These are phyloP conservation scores for Russula dissimulans DNA, from an alignment of 768 basidiomycete genomes.

Conservation along the genomic window DNA sequence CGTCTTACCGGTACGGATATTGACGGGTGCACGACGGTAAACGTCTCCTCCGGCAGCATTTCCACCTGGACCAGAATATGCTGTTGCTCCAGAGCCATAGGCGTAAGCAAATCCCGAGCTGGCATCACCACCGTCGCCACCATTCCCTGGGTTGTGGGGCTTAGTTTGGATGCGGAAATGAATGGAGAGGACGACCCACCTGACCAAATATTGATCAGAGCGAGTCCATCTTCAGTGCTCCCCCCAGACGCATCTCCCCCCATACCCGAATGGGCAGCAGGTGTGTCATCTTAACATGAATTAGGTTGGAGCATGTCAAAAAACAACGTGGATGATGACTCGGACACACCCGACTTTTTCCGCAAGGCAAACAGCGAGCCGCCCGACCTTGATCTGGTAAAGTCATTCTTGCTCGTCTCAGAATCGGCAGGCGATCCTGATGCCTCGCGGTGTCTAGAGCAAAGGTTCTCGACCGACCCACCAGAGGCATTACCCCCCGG, in stretches of 20 bases:
- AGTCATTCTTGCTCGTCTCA: neutral
- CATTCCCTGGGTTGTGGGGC: conserved; percentile 10
- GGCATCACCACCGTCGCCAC: conserved; percentile 19
- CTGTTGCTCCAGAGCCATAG: conserved; percentile 5
- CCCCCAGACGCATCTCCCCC: conserved; percentile 19
- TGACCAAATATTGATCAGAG: conserved; percentile 12
- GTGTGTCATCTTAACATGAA: neutral
- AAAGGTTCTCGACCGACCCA: conserved; percentile 1
- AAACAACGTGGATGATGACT: neutral
- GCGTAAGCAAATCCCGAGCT: conserved; percentile 4
- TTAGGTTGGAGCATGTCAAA: neutral
- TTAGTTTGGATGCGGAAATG: neutral
- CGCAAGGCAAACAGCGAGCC: neutral
- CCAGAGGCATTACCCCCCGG: conserved; percentile 11
- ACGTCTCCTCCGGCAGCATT: conserved; percentile 8
- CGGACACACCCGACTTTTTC: conserved; percentile 3
- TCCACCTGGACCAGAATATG: conserved; percentile 9
- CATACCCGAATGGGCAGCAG: conserved; percentile 11
- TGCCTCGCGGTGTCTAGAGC: neutral
- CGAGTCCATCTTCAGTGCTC: neutral
- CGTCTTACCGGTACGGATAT: neutral
- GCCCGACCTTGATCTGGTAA: neutral
- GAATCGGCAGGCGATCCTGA: neutral
- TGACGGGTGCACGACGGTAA: neutral
- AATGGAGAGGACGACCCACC: conserved; percentile 4